phyloP scores from a whole-genome alignment of 768 basidiomycete genomes.

The Mycena polygramma region DNA sequence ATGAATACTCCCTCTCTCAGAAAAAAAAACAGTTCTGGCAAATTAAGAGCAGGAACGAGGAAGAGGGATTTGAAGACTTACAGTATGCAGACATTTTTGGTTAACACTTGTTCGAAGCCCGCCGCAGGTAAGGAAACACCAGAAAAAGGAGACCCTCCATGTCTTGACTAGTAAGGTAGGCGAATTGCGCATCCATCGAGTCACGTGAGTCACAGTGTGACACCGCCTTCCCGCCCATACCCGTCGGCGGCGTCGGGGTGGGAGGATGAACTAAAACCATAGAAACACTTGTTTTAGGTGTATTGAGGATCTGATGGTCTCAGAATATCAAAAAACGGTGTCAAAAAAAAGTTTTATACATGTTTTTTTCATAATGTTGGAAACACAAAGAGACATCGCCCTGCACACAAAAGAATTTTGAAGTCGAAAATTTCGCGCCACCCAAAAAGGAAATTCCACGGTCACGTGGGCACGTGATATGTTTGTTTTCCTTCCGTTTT shows the following conservation, averaged over 20 bases:
- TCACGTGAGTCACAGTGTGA: conserved; percentile 2
- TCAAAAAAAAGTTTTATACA: not conserved
- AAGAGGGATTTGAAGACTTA: no score
- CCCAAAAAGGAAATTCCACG: not conserved
- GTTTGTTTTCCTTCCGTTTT: not conserved
- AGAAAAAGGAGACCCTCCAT: no score
- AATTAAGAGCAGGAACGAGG: no score
- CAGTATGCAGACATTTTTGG: no score
- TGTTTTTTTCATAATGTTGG: not conserved
- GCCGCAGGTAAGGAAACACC: no score
- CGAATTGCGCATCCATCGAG: not conserved
- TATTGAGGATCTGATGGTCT: not conserved
- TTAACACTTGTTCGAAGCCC: no score
- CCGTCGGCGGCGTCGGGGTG: not conserved
- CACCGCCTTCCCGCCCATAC: conserved; percentile 2
- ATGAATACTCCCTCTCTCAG: no score
- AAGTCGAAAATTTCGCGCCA: not conserved
- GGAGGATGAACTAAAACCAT: not conserved
- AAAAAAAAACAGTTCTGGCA: no score
- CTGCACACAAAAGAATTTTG: not conserved
- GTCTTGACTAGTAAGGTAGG: not conserved
- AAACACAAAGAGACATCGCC: not conserved
- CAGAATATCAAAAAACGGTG: not conserved
- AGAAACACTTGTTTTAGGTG: conserved; percentile 5
- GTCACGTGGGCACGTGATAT: conserved; percentile 4